These are phyloP conservation scores for Arthrobotrys pseudoclavata DNA, from an alignment of 2,329 filamentous ascomycete species.

Conservation along the genomic window DNA sequence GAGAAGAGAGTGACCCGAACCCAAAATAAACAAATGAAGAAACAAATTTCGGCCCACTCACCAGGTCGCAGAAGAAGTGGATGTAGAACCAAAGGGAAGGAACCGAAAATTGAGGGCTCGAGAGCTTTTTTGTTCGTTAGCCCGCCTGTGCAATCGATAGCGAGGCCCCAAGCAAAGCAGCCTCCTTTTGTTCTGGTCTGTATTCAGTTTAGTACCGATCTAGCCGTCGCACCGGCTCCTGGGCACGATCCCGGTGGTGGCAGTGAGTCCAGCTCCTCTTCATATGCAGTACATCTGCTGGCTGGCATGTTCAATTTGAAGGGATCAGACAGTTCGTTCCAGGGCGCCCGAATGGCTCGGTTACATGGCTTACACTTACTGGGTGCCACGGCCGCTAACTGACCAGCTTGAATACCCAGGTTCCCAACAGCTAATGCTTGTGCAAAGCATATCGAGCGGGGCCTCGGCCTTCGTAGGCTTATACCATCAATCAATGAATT, in stretches of 20 bases:
- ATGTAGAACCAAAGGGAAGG: conserved; percentile 25
- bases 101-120: conserved; percentile 37
- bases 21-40: conserved; percentile 39
- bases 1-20: conserved; percentile 37
- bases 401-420: conserved; percentile 44
- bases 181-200: conserved; percentile 57
- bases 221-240: conserved; percentile 57
- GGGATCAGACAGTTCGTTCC: conserved; percentile 45
- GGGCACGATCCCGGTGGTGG: conserved; percentile 52
- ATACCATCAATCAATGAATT: conserved; percentile 6
- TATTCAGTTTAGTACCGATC: conserved; percentile 59
- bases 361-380: conserved; percentile 48
- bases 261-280: conserved; percentile 42
- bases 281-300: background rate
- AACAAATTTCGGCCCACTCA: conserved; percentile 28
- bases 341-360: conserved; percentile 56
- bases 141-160: conserved; percentile 57
- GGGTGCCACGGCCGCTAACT: conserved; percentile 54
- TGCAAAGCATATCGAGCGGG: conserved; percentile 21
- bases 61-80: conserved; percentile 32
- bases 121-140: conserved; percentile 38
- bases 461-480: conserved; percentile 17
- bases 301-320: conserved; percentile 22
- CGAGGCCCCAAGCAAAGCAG: conserved; percentile 25
- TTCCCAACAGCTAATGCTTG: conserved; percentile 30